Evolutionary conservation across 1,284 basidiomycete species (phyloP).

Genomic region (Megacollybia platyphylla): DNA sequence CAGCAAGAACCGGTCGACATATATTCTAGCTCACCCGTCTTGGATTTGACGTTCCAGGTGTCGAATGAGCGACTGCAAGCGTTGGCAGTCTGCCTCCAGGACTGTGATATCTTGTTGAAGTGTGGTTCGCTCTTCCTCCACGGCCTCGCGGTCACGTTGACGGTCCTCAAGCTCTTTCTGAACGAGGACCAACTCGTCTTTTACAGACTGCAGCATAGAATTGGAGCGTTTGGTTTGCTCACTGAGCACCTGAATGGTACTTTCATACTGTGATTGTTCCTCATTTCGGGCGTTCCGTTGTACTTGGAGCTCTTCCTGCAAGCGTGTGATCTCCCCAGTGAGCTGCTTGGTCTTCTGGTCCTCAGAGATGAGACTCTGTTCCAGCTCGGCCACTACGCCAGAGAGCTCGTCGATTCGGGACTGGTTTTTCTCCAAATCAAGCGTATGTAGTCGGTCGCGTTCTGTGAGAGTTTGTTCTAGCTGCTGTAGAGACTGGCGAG

Average conservation of each 20-base stretch:
- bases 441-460: background rate
- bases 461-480: background rate
- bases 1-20: constrained; percentile 6
- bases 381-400: background rate
- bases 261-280: constrained; percentile 5
- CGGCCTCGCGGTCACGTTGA: constrained; percentile 14
- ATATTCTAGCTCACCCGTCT: constrained; percentile 32
- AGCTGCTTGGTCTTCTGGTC: background rate
- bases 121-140: constrained; percentile 33
- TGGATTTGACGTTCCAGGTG: constrained; percentile 48
- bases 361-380: constrained; percentile 3
- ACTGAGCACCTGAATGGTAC: constrained; percentile 6
- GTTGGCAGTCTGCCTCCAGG: constrained; percentile 52
- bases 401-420: too few relatives aligned
- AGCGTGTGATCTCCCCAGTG: constrained; percentile 1
- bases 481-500: background rate
- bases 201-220: constrained; percentile 6
- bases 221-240: constrained; percentile 7
- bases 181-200: constrained; percentile 8
- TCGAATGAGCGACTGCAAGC: constrained; percentile 40
- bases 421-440: too few relatives aligned
- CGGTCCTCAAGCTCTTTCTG: constrained; percentile 13
- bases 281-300: constrained; percentile 10
- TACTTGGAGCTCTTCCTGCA: constrained; percentile 11
- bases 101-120: constrained; percentile 43